These are phyloP conservation scores for Acanthochlamys bracteata DNA, from an alignment of 106 monocot genomes.

Conservation along the genomic window DNA sequence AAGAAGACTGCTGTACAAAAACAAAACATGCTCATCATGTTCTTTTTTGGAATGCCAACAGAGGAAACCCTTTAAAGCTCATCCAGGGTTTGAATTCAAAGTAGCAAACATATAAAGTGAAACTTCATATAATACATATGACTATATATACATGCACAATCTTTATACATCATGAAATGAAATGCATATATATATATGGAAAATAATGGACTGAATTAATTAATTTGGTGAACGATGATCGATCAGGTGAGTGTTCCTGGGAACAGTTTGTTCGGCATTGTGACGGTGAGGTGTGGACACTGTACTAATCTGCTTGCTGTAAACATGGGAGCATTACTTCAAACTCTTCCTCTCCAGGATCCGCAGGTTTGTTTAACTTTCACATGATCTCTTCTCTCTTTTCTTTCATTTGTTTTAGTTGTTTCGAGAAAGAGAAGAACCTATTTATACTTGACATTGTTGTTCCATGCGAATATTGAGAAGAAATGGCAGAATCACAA, in stretches of 20 bases:
- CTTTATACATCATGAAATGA: background rate
- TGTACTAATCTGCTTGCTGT: constrained; percentile 59
- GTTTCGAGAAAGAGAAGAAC: background rate
- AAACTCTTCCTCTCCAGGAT: constrained; percentile 28
- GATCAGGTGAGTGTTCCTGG: constrained; percentile 65
- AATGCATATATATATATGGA: background rate
- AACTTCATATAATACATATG: no score
- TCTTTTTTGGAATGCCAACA: no score
- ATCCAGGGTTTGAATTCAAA: no score
- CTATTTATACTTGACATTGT: background rate
- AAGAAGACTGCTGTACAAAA: no score
- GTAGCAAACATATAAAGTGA: no score
- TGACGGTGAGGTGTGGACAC: constrained; percentile 73
- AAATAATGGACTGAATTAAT: background rate
- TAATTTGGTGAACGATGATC: background rate
- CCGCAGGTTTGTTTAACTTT: constrained; percentile 23
- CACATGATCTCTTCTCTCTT: background rate
- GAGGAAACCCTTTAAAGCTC: no score
- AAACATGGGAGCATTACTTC: constrained; percentile 44
- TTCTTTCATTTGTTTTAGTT: background rate
- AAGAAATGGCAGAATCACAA: constrained; percentile 31
- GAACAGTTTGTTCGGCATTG: constrained; percentile 47
- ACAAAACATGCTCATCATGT: no score
- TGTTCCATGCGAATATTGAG: background rate
- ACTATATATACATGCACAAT: no score